These are phyloP conservation scores for Dactylella cylindrospora DNA, from an alignment of 2,329 filamentous ascomycete genomes.

Conservation along the genomic window DNA sequence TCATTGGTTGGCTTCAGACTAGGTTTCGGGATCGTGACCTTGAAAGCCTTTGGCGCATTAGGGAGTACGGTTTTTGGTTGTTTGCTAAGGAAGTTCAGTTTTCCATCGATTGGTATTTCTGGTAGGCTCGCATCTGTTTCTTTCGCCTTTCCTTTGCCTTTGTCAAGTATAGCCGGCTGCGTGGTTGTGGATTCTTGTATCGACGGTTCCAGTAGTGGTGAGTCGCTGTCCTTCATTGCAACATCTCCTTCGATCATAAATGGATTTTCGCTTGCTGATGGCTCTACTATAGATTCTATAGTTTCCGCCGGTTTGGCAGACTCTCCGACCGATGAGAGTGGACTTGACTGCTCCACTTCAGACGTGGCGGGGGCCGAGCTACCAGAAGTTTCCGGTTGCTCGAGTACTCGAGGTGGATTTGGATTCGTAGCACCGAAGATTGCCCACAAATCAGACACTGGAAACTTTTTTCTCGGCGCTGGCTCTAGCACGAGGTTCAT, in stretches of 20 bases:
- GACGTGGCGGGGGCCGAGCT: slow-evolving; percentile 26
- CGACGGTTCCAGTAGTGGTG: slow-evolving; percentile 19
- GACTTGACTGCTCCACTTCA: slow-evolving; percentile 28
- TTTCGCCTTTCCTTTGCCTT: slow-evolving; percentile 45
- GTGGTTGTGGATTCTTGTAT: slow-evolving; percentile 24
- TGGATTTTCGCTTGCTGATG: slow-evolving; percentile 1
- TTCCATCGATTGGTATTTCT: slow-evolving; percentile 13
- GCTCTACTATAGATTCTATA: neutral
- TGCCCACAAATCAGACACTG: slow-evolving; percentile 6
- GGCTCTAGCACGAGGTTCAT: slow-evolving; percentile 90
- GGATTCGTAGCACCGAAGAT: slow-evolving; percentile 16
- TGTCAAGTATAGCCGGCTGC: slow-evolving; percentile 15
- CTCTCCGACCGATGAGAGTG: slow-evolving; percentile 13
- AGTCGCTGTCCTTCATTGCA: slow-evolving; percentile 10
- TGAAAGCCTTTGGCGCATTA: slow-evolving; percentile 4
- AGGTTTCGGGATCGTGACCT: neutral
- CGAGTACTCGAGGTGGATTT: slow-evolving; percentile 5
- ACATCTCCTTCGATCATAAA: neutral
- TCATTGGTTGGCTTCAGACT: slow-evolving; percentile 6
- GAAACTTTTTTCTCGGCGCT: slow-evolving; percentile 84
- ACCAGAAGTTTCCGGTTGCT: slow-evolving; percentile 1
- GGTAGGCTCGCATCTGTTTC: slow-evolving; percentile 29
- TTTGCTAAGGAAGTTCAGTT: slow-evolving; percentile 21
- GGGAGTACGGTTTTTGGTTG: slow-evolving; percentile 11
- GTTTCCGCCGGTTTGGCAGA: slow-evolving; percentile 6